These are phyloP conservation scores for Pythium chondricola DNA, from an alignment of 352 stramenopile genomes.

Conservation along the genomic window DNA sequence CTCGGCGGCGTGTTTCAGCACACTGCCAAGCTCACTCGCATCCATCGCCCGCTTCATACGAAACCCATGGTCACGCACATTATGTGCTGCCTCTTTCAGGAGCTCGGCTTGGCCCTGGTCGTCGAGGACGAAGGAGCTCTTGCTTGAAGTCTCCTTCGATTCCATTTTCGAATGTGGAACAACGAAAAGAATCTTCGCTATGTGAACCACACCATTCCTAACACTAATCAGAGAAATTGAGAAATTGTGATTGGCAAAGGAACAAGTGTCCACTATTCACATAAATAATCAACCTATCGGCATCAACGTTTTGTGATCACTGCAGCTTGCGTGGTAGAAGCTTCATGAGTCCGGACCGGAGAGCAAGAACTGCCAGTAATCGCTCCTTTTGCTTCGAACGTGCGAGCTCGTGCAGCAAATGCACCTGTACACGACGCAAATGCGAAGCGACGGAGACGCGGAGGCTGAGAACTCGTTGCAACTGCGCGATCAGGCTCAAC, in stretches of 20 bases:
- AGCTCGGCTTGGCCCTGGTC: constrained; percentile 61
- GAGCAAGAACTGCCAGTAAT: constrained; percentile 37
- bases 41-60: constrained; percentile 84
- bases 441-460: constrained; percentile 31
- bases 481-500: constrained; percentile 43
- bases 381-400: constrained; percentile 41
- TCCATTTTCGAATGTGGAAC: constrained; percentile 2
- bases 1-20: constrained; percentile 78
- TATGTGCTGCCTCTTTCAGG: constrained; percentile 67
- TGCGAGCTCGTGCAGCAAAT: constrained; percentile 34
- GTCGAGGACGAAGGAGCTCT: constrained; percentile 44
- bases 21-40: constrained; percentile 53
- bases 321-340: constrained; percentile 30
- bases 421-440: constrained; percentile 35
- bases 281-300: background rate
- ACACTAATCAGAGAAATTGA: too few relatives aligned
- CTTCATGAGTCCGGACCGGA: constrained; percentile 49
- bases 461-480: constrained; percentile 39
- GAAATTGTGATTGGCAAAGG: too few relatives aligned
- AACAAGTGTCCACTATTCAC: background rate
- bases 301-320: background rate
- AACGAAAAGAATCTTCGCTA: too few relatives aligned
- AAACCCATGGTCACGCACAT: constrained; percentile 71
- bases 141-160: background rate
- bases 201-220: background rate